phyloP scores from a whole-genome alignment of 192 early-diverging fungal species.

The Backusella morwellensis region DNA sequence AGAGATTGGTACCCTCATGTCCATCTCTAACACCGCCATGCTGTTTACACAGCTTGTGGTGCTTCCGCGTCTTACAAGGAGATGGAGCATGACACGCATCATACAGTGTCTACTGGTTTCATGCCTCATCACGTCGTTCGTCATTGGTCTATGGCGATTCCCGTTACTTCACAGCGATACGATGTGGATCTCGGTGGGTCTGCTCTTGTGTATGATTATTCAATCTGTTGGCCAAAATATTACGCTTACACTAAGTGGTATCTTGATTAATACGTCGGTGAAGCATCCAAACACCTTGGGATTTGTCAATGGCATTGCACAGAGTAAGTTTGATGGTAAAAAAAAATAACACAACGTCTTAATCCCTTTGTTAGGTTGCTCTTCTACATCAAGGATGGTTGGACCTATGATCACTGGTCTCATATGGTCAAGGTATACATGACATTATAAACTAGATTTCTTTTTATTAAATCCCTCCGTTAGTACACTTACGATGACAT shows the following conservation, averaged over 20 bases:
- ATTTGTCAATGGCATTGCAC: conserved; percentile 55
- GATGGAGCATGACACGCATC: conserved; percentile 41
- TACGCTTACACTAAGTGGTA: conserved; percentile 41
- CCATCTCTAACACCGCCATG: conserved; percentile 38
- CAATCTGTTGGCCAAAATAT: conserved; percentile 28
- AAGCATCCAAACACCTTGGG: conserved; percentile 40
- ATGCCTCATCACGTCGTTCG: conserved; percentile 9
- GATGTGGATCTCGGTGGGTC: conserved; percentile 23
- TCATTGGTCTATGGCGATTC: conserved; percentile 11
- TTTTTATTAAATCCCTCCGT: background rate
- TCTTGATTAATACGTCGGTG: conserved; percentile 49
- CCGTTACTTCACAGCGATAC: background rate
- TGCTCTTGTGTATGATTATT: conserved; percentile 6
- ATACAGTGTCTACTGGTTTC: conserved; percentile 32
- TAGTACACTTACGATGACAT: background rate
- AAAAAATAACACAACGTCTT: too few species aligned
- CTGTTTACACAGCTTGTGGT: conserved; percentile 50
- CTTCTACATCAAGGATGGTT: conserved; percentile 33
- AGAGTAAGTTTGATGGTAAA: conserved; percentile 17
- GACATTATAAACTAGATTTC: background rate
- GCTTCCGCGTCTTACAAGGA: conserved; percentile 41
- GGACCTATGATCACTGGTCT: conserved; percentile 53
- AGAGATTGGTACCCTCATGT: conserved; percentile 47
- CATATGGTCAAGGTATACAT: conserved; percentile 50
- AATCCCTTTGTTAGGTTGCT: background rate